Percentiles rank a stretch among this genome's conserved stretches.
phyloP scores from a whole-genome alignment of 345 rosid species.

The Isatis tinctoria region DNA sequence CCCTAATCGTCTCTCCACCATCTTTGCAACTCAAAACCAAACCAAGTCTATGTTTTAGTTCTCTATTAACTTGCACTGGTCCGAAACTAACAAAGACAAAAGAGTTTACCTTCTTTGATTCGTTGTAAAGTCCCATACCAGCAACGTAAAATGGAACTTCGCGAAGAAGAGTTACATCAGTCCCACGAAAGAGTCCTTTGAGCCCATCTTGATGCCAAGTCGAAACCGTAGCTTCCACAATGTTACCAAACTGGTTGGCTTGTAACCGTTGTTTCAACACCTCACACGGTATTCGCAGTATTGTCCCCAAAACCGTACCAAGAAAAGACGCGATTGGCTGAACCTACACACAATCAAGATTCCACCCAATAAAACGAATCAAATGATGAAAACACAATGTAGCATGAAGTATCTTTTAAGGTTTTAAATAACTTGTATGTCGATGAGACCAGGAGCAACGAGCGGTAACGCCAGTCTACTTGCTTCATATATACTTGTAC shows the following conservation, averaged over 20 bases:
- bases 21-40: conserved; percentile 33
- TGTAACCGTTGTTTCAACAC: conserved; percentile 95
- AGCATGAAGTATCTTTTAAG: neutral
- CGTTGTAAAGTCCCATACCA: conserved; percentile 80
- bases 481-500: conserved; percentile 90
- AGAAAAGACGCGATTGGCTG: conserved; percentile 83
- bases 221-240: conserved; percentile 66
- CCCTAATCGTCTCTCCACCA: conserved; percentile 52
- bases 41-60: neutral
- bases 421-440: conserved; percentile 59
- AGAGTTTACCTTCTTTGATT: conserved; percentile 71
- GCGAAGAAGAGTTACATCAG: conserved; percentile 84
- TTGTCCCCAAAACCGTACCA: conserved; percentile 83
- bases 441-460: conserved; percentile 77
- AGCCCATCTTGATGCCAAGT: conserved; percentile 89
- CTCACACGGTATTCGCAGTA: conserved; percentile 84
- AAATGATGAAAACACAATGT: neutral
- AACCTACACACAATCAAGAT: conserved; percentile 43
- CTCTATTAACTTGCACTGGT: neutral
- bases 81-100: neutral
- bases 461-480: conserved; percentile 66
- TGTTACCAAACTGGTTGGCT: conserved; percentile 82
- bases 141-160: conserved; percentile 96
- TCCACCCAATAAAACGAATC: neutral
- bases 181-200: conserved; percentile 86